Evolutionary conservation across 2,329 filamentous ascomycete genomes (phyloP).

Genomic region (Ciborinia camelliae): DNA sequence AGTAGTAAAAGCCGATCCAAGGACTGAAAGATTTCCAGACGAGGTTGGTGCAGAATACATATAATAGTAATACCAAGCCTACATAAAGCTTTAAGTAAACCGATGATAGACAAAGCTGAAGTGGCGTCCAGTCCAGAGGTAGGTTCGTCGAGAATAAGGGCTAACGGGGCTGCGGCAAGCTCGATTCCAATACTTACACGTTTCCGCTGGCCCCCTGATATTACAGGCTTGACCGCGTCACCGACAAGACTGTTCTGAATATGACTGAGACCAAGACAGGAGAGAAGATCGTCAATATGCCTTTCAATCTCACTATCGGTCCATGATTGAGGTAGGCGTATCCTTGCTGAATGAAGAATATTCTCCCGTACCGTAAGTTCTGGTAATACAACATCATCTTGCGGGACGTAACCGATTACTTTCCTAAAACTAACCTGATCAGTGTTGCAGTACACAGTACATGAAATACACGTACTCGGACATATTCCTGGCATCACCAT

Average conservation of each 20-base stretch:
- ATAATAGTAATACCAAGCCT: neutral
- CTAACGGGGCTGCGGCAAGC: neutral
- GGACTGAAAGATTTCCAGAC: neutral
- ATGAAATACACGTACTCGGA: neutral
- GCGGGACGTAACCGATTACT: conserved; percentile 59
- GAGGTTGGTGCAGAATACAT: neutral
- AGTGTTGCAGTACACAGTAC: neutral
- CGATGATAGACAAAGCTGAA: neutral
- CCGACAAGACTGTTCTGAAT: neutral
- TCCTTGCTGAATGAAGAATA: conserved; percentile 50
- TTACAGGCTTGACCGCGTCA: neutral
- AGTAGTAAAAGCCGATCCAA: neutral
- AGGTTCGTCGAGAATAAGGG: neutral
- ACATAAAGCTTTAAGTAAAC: conserved; percentile 1
- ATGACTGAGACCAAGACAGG: neutral
- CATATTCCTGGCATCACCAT: neutral
- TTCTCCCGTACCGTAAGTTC: conserved; percentile 61
- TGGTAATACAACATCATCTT: conserved; percentile 58
- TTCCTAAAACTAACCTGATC: conserved; percentile 38
- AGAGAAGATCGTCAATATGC: neutral
- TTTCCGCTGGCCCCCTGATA: neutral
- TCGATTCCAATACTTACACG: conserved; percentile 8
- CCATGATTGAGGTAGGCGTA: neutral
- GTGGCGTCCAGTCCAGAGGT: conserved; percentile 1
- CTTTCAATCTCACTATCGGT: neutral